Evolutionary conservation across 2,329 filamentous ascomycete genomes (phyloP), one percentile per base, ranked within the genome.

Genomic region (Macrophomina pseudophaseolina): DNA sequence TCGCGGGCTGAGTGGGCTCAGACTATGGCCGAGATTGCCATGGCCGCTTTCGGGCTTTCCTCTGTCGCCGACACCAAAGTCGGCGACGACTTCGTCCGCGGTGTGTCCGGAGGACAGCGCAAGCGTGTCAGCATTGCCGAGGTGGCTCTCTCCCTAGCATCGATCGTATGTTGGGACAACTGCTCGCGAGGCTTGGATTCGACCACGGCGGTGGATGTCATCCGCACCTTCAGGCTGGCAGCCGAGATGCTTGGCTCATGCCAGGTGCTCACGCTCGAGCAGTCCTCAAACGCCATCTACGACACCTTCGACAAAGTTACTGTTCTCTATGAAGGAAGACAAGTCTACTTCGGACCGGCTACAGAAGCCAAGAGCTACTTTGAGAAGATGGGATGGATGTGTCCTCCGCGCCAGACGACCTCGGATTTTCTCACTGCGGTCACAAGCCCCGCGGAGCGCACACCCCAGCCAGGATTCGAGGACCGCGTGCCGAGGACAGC

Each of bases 51-150:
- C 53, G 86, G 84, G 40, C 78, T 85, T 14, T 82, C 77, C 2
- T 86, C 88, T 69, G 88, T 87, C 0, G 78, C 81, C 69, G 82
- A 85, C 65, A 86, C 84, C 5, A 84, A 83, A 68, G 84, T 87
- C 7, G 84, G 84, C 40, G 81, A 87, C 70, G 85, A 88, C 56
- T 88, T 84, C 68, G 81, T 89, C 16, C 82, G 87, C 28, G 87
- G 87, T 38, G 87, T 90, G 5, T 87, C 84, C 33, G 88, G 88
- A 68, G 87, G 87, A 62, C 85, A 88, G 71, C 75, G 86, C 58
- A 89, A 89, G 73, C 82, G 87, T 75, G 87, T 89, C 8, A 84
- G 80, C 58, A 87, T 89, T 66, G 85, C 86, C 1, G 87, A 89
- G 68, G 80, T 80, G 76, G 72, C 79, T 46, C 71, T 82, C 2